These are phyloP conservation scores for Hirschfeldia incana DNA, from an alignment of 345 rosid species.

Conservation along the genomic window DNA sequence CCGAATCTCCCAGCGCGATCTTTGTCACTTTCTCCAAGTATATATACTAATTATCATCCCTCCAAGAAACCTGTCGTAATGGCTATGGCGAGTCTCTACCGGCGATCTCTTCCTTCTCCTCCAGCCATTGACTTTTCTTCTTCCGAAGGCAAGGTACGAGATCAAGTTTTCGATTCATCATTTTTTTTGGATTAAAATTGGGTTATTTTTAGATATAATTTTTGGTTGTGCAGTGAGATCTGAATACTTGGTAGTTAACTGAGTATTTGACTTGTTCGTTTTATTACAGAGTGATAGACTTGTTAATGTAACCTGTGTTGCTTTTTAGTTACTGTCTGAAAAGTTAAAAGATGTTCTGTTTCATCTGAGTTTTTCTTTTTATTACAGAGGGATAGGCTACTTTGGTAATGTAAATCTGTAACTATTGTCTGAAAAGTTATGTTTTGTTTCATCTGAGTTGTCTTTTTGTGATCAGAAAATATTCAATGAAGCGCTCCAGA, in stretches of 20 bases:
- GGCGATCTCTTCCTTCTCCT: constrained; percentile 70
- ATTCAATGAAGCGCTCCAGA: constrained; percentile 77
- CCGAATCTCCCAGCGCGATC: constrained; percentile 11
- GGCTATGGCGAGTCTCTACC: constrained; percentile 71
- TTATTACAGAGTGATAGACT: not conserved
- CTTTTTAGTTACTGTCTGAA: not conserved
- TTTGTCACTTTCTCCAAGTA: not conserved
- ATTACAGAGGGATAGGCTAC: not conserved
- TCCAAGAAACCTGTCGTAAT: constrained; percentile 23
- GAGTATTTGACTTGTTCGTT: not conserved
- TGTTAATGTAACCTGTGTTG: not conserved
- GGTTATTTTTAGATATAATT: not conserved
- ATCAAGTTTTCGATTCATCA: not conserved
- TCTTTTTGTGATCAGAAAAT: constrained; percentile 54
- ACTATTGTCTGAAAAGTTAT: not conserved
- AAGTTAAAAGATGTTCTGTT: not conserved
- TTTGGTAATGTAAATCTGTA: not conserved
- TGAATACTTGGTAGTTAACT: not conserved
- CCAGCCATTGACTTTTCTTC: constrained; percentile 90
- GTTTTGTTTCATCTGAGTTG: not conserved
- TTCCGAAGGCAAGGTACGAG: constrained; percentile 64
- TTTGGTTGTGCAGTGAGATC: constrained; percentile 13
- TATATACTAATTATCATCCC: not conserved
- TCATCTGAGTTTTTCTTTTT: no score
- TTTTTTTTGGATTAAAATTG: not conserved